Evolutionary conservation across 805 yeast species (phyloP).

Genomic region (Zygoascus ofunaensis): DNA sequence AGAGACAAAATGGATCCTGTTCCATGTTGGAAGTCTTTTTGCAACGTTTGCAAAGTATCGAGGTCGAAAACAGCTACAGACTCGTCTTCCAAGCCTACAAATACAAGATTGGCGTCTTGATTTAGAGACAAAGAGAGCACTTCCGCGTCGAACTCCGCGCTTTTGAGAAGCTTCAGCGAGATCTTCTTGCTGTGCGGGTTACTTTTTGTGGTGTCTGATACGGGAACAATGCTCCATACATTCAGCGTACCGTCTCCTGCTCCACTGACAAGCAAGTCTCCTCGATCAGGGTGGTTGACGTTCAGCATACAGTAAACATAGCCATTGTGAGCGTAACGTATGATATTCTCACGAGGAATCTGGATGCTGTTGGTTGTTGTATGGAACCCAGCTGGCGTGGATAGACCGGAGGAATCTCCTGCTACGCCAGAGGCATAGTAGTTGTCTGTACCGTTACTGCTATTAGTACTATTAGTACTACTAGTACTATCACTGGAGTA

Average conservation of each 20-base stretch:
- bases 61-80: constrained; percentile 79
- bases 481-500: neutral
- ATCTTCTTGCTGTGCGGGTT: neutral
- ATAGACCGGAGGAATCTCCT: constrained; percentile 5
- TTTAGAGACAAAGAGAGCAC: constrained; percentile 53
- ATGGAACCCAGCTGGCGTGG: too few species aligned
- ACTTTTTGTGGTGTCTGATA: too few species aligned
- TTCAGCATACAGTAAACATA: constrained; percentile 65
- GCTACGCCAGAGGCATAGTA: neutral
- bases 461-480: neutral
- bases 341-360: constrained; percentile 54
- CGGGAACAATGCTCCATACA: constrained; percentile 47
- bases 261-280: constrained; percentile 48
- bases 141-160: constrained; percentile 49
- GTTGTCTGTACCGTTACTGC: too few species aligned
- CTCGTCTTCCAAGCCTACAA: constrained; percentile 75
- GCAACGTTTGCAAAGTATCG: constrained; percentile 61
- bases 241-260: constrained; percentile 91
- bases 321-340: constrained; percentile 85
- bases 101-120: constrained; percentile 52
- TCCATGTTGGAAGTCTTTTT: constrained; percentile 26
- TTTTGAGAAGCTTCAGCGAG: constrained; percentile 19
- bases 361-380: constrained; percentile 32
- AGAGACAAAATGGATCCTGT: constrained; percentile 52
- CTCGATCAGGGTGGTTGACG: constrained; percentile 18